Conservation (phyloP, 176 grass and related monocot species). For the Ampelocalamus luodianensis region DNA sequence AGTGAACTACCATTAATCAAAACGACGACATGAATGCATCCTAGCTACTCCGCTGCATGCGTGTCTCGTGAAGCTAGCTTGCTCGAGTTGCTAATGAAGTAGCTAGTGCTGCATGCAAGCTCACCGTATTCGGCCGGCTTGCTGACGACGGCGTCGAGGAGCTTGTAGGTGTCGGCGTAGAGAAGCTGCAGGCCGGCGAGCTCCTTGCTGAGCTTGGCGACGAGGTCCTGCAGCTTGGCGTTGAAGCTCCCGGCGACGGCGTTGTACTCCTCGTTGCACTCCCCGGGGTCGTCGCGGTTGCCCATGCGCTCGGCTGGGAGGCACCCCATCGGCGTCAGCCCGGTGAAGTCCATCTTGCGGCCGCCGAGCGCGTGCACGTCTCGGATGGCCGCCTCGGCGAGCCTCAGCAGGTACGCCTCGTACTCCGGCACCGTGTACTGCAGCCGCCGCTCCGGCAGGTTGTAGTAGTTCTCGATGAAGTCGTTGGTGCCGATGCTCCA, state of each 20-base stretch:
- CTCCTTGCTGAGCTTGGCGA: constrained; percentile 43
- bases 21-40: constrained; percentile 1
- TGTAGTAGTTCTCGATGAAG: constrained; percentile 88
- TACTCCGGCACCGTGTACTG: constrained; percentile 56
- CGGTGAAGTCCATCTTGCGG: constrained; percentile 64
- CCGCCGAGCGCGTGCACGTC: constrained; percentile 47
- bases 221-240: constrained; percentile 38
- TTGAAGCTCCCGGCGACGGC: constrained; percentile 62
- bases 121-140: constrained; percentile 51
- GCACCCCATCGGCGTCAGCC: constrained; percentile 56
- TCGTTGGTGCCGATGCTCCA: constrained; percentile 84
- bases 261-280: constrained; percentile 66
- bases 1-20: background rate
- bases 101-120: background rate
- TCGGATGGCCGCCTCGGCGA: constrained; percentile 50
- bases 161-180: constrained; percentile 49
- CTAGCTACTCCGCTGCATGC: background rate
- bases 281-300: constrained; percentile 30
- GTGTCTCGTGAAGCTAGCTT: background rate
- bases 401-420: constrained; percentile 44
- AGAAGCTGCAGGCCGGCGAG: constrained; percentile 32
- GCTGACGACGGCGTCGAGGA: constrained; percentile 49
- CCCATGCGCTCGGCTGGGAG: constrained; percentile 49
- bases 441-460: constrained; percentile 34
- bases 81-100: background rate